Base-by-base conservation (phyloP, 164 flowering plant species). In the Tetracentron sinense region DNA sequence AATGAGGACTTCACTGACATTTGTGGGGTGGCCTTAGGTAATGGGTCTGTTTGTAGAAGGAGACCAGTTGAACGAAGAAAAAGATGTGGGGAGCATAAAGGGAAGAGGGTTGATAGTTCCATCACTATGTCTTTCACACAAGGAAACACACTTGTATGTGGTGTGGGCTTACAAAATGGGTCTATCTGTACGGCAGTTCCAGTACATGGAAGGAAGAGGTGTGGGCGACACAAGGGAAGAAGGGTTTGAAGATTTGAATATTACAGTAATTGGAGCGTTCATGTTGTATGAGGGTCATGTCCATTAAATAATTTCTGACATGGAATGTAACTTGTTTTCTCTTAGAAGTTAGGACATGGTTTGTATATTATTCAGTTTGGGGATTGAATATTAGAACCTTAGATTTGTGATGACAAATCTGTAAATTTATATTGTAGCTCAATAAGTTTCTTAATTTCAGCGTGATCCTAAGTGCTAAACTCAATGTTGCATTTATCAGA, bases 81-180 rank as follows among this genome's bases (percentile, higher is more conserved):
- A 62, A 73, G 88, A 56, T 88, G 94, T 47, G 74, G 66, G 60
- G 60, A 65, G 64, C 87, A 83, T 46, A 78, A 79, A 69, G 87
- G 81, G 4, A 63, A 21, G 77, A 72, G 68, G 61, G 63, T 73
- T 25, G 54, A 44, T 52, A 56, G 60, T 0, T 25, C 33, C 27
- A 15, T 52, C 38, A 26, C 65, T 1, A 53, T 3, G 21, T 46
- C 22, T 14, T 21, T 29, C 11, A 62, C 27, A 60, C 53, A 57
- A 26, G 57, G n/a, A 42, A 53, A 47, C 14, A 15, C 35, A 20
- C 8, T 17, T 23, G 57, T 33, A 16, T 38, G 69, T 75, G 74
- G 74, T 20, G 70, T 66, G 3, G 47, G 35, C 27, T 14, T 59
- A 25, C 57, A 26, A 51, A 61, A 72, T 58, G 80, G 82, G 4